phyloP scores from a whole-genome alignment of 169 alveolate species.

The Eimeria nieschulzi region DNA sequence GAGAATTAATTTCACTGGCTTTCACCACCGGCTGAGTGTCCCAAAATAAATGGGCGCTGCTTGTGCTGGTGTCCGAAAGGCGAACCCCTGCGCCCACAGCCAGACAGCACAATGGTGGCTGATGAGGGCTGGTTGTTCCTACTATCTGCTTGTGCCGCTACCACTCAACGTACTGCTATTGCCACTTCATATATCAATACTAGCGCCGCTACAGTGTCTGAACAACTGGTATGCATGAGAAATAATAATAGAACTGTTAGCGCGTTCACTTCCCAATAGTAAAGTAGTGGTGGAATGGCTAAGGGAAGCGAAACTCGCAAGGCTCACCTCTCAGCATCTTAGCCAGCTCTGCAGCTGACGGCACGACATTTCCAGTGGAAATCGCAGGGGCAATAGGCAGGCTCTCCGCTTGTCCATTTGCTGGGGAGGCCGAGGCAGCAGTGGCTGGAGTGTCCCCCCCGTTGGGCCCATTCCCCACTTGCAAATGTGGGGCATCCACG shows the following conservation, averaged over 20 bases:
- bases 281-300: no score
- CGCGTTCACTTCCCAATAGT: no score
- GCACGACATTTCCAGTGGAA: background rate
- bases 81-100: conserved; percentile 1
- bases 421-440: background rate
- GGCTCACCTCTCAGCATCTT: conserved; percentile 3
- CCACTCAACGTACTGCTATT: no score
- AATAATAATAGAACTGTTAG: no score
- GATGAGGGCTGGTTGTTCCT: no score
- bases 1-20: background rate
- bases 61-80: background rate
- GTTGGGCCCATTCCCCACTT: background rate
- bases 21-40: conserved; percentile 73
- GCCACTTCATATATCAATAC: no score
- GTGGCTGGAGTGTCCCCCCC: background rate
- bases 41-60: conserved; percentile 69
- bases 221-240: no score
- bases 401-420: background rate
- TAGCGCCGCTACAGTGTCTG: no score
- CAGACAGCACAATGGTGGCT: no score
- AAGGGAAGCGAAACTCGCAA: background rate
- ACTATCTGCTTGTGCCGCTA: no score
- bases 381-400: background rate
- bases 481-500: no score
- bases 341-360: background rate